Base-by-base conservation (phyloP, 2,329 filamentous ascomycete genomes). In the Mycogone perniciosa region DNA sequence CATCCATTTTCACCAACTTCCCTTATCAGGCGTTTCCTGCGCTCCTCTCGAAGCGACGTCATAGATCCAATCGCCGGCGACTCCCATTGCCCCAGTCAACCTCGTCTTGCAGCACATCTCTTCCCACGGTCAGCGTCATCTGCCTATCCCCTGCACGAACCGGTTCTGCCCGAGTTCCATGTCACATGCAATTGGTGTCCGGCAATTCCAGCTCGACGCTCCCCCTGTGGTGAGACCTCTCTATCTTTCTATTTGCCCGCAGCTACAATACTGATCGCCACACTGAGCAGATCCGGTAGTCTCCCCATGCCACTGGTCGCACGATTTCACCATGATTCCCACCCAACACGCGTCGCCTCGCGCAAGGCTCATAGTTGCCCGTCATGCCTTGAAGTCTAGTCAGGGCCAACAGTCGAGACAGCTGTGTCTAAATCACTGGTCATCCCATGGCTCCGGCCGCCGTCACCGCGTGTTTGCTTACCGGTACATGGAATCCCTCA, bases 351-450 rank as follows among this genome's bases (percentile, higher is more conserved):
- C 59, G 31, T 60, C 64, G 57, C 60, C 64, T 42, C 58, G 62
- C 30, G 64, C 60, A 51, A 61, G 57, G 51, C 52, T 60, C 31
- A 50, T 64, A 43, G 60, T 60, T 39, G 55, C 54, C 31, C 53
- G 52, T 38, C 40, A 35, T 45, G 40, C 42, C 35, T 43, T 13
- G 10, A 49, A 35, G 41, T 59, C 13, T 41, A 46, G 43, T 35
- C 50, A 20, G 40, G 40, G 55, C 7, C 48, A 55, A 11, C 63
- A 64, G 48, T 53, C 40, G 57, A 74, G 80, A 34, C 60, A 60
- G 34, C 77, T 80, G 54, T 74, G 76, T 53, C 72, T 80, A 52
- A 72, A 69, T 46, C 57, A 70, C 13, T 79, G 76, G 72, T 68
- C 71, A 6, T 69, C 67, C 31, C 69, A 69, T 41, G 56, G 70